phyloP scores from a whole-genome alignment of 2,329 filamentous ascomycete genomes.

The Paraconiothyrium brasiliense region DNA sequence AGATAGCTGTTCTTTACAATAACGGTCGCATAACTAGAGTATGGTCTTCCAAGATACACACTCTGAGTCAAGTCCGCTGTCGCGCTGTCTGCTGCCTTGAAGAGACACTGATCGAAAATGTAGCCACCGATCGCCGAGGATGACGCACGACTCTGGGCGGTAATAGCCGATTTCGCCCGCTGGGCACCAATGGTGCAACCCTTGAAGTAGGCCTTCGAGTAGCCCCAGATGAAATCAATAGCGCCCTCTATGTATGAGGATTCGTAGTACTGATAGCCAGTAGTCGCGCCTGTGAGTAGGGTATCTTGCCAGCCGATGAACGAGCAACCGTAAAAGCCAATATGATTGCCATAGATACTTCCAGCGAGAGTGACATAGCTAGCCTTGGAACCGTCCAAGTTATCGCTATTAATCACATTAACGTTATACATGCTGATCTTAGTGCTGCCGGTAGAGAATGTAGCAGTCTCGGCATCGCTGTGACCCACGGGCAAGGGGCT shows the following conservation, averaged over 20 bases:
- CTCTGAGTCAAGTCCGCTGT: slow-evolving; percentile 46
- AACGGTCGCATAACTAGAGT: slow-evolving; percentile 59
- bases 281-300: slow-evolving; percentile 38
- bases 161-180: slow-evolving; percentile 44
- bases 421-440: slow-evolving; percentile 69
- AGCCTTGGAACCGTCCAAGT: slow-evolving; percentile 53
- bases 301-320: slow-evolving; percentile 67
- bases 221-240: slow-evolving; percentile 67
- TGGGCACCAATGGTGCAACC: slow-evolving; percentile 57
- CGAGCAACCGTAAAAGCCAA: slow-evolving; percentile 66
- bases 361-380: slow-evolving; percentile 60
- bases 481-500: slow-evolving; percentile 43
- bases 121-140: slow-evolving; percentile 53
- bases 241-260: slow-evolving; percentile 65
- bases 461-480: slow-evolving; percentile 62
- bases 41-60: slow-evolving; percentile 62
- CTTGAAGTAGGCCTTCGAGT: slow-evolving; percentile 61
- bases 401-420: slow-evolving; percentile 54
- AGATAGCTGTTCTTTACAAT: slow-evolving; percentile 61
- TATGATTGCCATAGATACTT: slow-evolving; percentile 58
- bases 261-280: slow-evolving; percentile 64
- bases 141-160: slow-evolving; percentile 33
- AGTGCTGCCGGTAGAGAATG: slow-evolving; percentile 54
- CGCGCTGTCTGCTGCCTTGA: slow-evolving; percentile 51
- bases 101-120: slow-evolving; percentile 61